These are phyloP conservation scores for Ophioceras dolichostomum DNA, from an alignment of 2,329 filamentous ascomycete species.

Conservation along the genomic window DNA sequence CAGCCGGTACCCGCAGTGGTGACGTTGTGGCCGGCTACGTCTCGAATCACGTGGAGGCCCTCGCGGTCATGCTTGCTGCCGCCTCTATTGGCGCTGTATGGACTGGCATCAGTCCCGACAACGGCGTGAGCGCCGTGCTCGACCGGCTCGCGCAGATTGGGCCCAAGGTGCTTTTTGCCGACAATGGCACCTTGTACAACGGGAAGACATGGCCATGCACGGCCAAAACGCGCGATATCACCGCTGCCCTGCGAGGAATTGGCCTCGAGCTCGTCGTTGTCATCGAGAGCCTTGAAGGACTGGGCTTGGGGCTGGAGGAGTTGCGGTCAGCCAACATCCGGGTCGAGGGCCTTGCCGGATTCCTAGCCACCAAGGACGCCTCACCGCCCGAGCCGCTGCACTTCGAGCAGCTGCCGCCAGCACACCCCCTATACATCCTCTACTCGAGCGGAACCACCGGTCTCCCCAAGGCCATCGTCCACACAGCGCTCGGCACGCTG, in stretches of 20 bases:
- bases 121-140: conserved; percentile 78
- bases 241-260: conserved; percentile 43
- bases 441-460: conserved; percentile 88
- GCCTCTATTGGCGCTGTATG: conserved; percentile 78
- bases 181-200: conserved; percentile 85
- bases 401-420: conserved; percentile 70
- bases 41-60: conserved; percentile 77
- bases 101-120: conserved; percentile 90
- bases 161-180: conserved; percentile 71
- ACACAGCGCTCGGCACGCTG: conserved; percentile 79
- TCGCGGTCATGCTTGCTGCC: conserved; percentile 79
- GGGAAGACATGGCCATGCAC: conserved; percentile 76
- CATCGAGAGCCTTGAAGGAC: conserved; percentile 49
- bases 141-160: conserved; percentile 79
- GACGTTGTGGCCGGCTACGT: conserved; percentile 63
- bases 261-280: conserved; percentile 61
- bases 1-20: conserved; percentile 43
- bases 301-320: conserved; percentile 27
- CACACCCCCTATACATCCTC: conserved; percentile 86
- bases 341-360: conserved; percentile 30
- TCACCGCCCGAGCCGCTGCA: conserved; percentile 26
- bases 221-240: conserved; percentile 68
- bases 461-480: conserved; percentile 85
- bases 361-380: conserved; percentile 21
- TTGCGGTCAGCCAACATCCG: conserved; percentile 21